Base-by-base conservation (phyloP, 306 rosid genomes). In the Prunus campanulata region DNA sequence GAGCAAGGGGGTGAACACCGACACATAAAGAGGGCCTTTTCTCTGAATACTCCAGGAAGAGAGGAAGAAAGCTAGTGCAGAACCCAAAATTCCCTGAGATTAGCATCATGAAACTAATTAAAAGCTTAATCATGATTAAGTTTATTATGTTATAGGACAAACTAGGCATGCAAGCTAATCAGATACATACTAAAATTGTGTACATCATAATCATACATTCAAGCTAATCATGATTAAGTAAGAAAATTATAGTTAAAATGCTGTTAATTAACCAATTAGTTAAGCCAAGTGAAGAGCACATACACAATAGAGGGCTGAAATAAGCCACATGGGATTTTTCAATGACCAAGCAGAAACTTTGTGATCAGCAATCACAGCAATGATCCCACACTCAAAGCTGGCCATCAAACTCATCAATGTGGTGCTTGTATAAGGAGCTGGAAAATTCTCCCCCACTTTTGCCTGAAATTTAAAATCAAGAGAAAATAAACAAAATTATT, bases 341-440 rank as follows among this genome's bases (percentile, higher is more conserved):
- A 94, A 78, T 0, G 97, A 89, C 97, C 97, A 94, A 16, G 85
- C 86, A 5, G 91, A 77, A 59, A 61, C 22, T 0, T 30, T 50
- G 76, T 68, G 95, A 22, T 90, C 90, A 22, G 76, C 71, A 42
- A 71, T 77, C 3, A 83, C 19, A 22, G 90, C 97, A 71, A 92
- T 82, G 65, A 72, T 2, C 39, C 90, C 86, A 64, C 98, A 92
- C 48, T 94, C 79, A 19, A 92, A 62, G 73, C 87, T 85, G 27
- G 90, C 87, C 86, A 94, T 76, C 57, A 79, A 75, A 62, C 91
- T 85, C 92, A 88, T 84, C 79, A 78, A 59, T 3, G 87, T 18
- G 1, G 88, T 92, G 84, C 92, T 92, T 6, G 95, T 94, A 48
- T 85, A 94, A 1, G 98, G 97, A 24, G 89, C 98, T 52, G 96